Evolutionary conservation across 345 rosid species (phyloP).

Genomic region (Eucalyptus marginata): DNA sequence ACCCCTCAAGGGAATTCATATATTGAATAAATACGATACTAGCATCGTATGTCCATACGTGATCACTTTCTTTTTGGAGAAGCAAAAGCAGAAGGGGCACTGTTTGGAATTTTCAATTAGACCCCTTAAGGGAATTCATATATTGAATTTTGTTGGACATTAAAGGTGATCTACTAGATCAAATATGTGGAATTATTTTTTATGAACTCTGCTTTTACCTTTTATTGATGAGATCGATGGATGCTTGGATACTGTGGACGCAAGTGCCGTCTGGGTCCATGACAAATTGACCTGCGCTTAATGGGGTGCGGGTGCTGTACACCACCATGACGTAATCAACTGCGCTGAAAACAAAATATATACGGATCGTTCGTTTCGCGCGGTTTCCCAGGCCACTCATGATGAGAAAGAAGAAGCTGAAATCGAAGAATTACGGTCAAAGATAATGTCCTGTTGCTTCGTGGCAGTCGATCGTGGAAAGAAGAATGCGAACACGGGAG

Average conservation of each 20-base stretch:
- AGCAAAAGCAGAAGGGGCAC: neutral
- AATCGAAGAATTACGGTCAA: neutral
- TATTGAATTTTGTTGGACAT: neutral
- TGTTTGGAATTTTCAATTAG: too few relatives aligned
- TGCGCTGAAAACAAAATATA: neutral
- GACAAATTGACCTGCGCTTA: neutral
- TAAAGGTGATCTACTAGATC: neutral
- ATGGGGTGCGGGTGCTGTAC: neutral
- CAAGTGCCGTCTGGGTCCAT: neutral
- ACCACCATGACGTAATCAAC: neutral
- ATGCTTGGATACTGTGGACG: too few relatives aligned
- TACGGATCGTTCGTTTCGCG: neutral
- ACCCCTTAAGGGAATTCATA: neutral
- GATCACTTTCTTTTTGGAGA: neutral
- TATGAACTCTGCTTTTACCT: too few relatives aligned
- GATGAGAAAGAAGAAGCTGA: neutral
- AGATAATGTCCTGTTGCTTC: neutral
- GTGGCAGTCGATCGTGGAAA: neutral
- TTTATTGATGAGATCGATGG: too few relatives aligned
- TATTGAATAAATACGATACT: neutral
- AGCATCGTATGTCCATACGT: neutral
- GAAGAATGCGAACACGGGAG: neutral
- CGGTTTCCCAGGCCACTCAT: neutral
- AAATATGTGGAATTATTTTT: too few relatives aligned
- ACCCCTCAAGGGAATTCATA: neutral